Conservation (phyloP, 73 alveolate genomes). For the Tetrahymena malaccensis region DNA sequence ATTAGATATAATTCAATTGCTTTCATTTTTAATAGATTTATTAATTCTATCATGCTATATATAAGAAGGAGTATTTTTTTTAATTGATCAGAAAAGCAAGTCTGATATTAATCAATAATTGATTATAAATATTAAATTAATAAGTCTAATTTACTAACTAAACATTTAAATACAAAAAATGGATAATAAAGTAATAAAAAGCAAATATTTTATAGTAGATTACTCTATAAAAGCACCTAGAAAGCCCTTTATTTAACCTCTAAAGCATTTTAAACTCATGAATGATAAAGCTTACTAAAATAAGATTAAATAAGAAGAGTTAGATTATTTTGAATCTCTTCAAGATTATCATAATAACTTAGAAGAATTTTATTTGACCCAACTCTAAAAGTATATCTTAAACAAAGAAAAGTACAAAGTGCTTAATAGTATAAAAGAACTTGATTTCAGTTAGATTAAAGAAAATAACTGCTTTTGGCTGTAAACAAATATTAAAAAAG, state of each 20-base stretch:
- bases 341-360: not conserved
- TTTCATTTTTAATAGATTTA: no score
- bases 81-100: not conserved
- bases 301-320: not conserved
- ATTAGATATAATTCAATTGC: no score
- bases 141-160: no score
- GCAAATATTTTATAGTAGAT: not conserved
- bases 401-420: not conserved
- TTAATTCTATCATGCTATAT: not conserved
- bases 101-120: not conserved
- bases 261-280: not conserved
- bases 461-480: not conserved
- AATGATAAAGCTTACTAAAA: not conserved
- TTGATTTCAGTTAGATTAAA: not conserved
- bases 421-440: not conserved
- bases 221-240: not conserved
- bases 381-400: no score
- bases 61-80: no score
- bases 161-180: no score
- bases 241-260: not conserved
- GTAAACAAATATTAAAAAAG: not conserved
- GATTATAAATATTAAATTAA: no score
- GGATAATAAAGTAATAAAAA: not conserved
- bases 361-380: not conserved
- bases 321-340: not conserved